phyloP scores from a whole-genome alignment of 768 basidiomycete species.

The Rhodotorula graminis region DNA sequence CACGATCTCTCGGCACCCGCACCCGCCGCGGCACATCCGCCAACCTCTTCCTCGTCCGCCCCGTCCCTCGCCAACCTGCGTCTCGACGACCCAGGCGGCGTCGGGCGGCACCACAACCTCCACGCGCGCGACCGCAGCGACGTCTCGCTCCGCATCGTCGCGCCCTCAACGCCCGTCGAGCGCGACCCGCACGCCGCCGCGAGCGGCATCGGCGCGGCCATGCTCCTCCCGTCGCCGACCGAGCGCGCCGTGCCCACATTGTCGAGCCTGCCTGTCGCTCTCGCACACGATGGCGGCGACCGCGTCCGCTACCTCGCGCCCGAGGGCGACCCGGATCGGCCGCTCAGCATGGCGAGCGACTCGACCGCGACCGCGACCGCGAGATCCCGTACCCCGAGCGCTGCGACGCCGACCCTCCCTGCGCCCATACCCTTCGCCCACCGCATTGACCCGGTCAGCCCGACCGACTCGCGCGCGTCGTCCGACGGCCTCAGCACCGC shows the following conservation, averaged over 20 bases:
- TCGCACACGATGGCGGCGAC: neutral
- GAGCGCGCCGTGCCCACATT: neutral
- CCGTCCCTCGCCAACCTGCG: neutral
- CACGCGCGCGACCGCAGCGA: neutral
- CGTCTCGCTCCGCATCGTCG: neutral
- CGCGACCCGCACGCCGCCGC: neutral
- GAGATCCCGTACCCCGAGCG: neutral
- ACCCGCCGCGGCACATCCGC: no score
- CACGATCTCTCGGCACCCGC: neutral
- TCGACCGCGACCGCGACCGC: constrained; percentile 2
- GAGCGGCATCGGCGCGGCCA: neutral
- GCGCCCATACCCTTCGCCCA: neutral
- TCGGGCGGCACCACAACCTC: no score
- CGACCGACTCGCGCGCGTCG: neutral
- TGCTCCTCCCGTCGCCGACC: neutral
- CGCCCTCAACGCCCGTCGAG: neutral
- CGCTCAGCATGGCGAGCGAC: neutral
- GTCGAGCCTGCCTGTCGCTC: neutral
- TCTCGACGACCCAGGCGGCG: neutral
- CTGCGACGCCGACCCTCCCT: neutral
- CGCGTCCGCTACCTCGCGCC: neutral
- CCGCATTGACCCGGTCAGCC: neutral
- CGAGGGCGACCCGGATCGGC: neutral
- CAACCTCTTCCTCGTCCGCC: no score
- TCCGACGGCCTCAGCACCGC: neutral